Percentiles rank a stretch among this genome's conserved stretches.
Conservation (phyloP, 2,329 filamentous ascomycete species). For the Apiospora koreana region DNA sequence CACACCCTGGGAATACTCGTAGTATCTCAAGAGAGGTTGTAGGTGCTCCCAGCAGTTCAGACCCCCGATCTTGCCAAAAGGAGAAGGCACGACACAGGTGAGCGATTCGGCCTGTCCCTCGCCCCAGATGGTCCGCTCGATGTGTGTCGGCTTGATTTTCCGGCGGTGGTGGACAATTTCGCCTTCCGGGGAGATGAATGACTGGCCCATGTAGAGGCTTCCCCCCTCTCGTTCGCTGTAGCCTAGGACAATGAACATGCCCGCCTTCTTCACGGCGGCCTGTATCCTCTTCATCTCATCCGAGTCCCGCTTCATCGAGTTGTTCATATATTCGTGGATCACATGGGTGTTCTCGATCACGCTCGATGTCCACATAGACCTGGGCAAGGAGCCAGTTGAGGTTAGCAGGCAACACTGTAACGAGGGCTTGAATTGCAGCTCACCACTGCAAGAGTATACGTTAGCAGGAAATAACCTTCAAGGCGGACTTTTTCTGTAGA, state of each 20-base stretch:
- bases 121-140: conserved; percentile 51
- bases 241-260: conserved; percentile 48
- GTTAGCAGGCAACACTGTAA: conserved; percentile 20
- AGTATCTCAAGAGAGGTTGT: conserved; percentile 47
- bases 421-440: background rate
- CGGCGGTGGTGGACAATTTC: conserved; percentile 47
- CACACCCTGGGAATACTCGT: conserved; percentile 36
- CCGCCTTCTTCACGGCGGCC: conserved; percentile 40
- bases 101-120: conserved; percentile 60
- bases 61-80: conserved; percentile 52
- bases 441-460: conserved; percentile 7
- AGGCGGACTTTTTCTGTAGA: too few species aligned
- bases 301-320: conserved; percentile 38
- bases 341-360: conserved; percentile 43
- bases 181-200: conserved; percentile 51
- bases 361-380: conserved; percentile 39
- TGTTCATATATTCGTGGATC: conserved; percentile 36
- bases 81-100: conserved; percentile 49
- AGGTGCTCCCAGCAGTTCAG: conserved; percentile 44
- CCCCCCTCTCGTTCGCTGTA: conserved; percentile 49
- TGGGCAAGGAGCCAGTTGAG: conserved; percentile 26
- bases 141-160: conserved; percentile 53
- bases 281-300: conserved; percentile 45
- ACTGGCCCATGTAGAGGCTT: conserved; percentile 40
- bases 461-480: background rate